Evolutionary conservation across 352 stramenopile genomes (phyloP).

Genomic region (Globisporangium viniferum): DNA sequence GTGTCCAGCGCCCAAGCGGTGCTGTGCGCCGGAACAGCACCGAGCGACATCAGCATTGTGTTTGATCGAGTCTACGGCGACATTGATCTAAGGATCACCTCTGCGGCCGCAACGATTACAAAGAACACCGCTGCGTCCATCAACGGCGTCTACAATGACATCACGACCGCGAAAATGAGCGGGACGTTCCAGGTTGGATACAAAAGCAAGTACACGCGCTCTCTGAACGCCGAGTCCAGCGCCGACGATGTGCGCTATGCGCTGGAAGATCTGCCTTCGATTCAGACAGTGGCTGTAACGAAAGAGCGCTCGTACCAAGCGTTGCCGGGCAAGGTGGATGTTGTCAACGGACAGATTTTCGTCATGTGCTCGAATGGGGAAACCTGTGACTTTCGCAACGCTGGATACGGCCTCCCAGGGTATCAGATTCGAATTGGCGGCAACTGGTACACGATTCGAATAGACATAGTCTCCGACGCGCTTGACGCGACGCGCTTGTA

Average conservation of each 20-base stretch:
- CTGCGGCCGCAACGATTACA: slow-evolving; percentile 17
- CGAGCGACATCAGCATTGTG: slow-evolving; percentile 42
- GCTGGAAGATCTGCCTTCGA: slow-evolving; percentile 55
- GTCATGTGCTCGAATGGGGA: slow-evolving; percentile 46
- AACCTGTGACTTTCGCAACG: slow-evolving; percentile 48
- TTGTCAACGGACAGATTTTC: slow-evolving; percentile 55
- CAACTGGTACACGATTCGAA: slow-evolving; percentile 68
- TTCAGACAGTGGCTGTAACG: slow-evolving; percentile 49
- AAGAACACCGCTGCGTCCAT: slow-evolving; percentile 36
- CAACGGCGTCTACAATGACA: slow-evolving; percentile 55
- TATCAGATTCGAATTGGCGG: slow-evolving; percentile 53
- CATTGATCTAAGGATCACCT: slow-evolving; percentile 29
- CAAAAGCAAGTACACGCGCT: slow-evolving; percentile 48
- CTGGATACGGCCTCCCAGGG: slow-evolving; percentile 57
- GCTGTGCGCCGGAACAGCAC: slow-evolving; percentile 34
- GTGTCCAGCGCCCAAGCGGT: slow-evolving; percentile 42
- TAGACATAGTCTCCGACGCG: slow-evolving; percentile 36
- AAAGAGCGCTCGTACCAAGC: slow-evolving; percentile 44
- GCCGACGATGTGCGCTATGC: slow-evolving; percentile 60
- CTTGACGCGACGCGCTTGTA: slow-evolving; percentile 43
- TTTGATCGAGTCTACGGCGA: slow-evolving; percentile 68
- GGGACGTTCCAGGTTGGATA: slow-evolving; percentile 80
- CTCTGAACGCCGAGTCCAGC: slow-evolving; percentile 69
- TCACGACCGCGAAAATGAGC: slow-evolving; percentile 51
- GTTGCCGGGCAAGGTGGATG: slow-evolving; percentile 50